These are phyloP conservation scores for Persicaria tinctoria DNA, from an alignment of 148 eudicot genomes.

Conservation along the genomic window DNA sequence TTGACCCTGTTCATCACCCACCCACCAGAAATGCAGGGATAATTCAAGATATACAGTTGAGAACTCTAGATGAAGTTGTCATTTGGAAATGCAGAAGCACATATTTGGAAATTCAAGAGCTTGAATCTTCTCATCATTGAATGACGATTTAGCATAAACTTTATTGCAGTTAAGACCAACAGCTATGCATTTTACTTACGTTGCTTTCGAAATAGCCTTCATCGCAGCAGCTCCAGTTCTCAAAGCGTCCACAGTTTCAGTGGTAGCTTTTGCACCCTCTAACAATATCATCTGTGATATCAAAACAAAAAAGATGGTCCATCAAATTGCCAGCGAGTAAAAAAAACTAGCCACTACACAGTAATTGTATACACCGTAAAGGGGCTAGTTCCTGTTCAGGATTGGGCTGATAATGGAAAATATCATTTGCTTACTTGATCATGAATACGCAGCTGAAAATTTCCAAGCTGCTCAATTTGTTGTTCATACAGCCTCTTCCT, in stretches of 20 bases:
- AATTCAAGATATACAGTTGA: not conserved
- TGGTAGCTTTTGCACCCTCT: conserved; percentile 59
- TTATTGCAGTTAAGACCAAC: not conserved
- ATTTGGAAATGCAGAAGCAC: not conserved
- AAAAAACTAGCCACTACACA: not conserved
- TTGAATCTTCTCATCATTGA: not conserved
- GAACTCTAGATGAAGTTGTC: not conserved
- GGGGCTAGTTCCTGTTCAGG: not conserved
- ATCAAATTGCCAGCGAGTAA: not conserved
- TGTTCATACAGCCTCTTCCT: conserved; percentile 39
- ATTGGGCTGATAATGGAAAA: not conserved
- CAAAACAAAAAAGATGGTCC: not conserved
- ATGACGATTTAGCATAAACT: not conserved
- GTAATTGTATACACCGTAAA: conserved; percentile 4
- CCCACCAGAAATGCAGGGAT: not conserved
- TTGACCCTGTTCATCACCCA: not conserved
- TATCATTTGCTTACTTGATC: conserved; percentile 34
- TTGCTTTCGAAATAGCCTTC: conserved; percentile 60
- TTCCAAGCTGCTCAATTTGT: conserved; percentile 48
- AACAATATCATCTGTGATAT: conserved; percentile 43
- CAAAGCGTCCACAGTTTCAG: conserved; percentile 56
- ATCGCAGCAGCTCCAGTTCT: conserved; percentile 59
- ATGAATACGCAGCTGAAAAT: conserved; percentile 43
- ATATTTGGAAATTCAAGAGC: not conserved
- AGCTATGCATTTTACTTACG: conserved; percentile 31